phyloP scores from a whole-genome alignment of 305 asterid species.

The Nicotiana rustica region DNA sequence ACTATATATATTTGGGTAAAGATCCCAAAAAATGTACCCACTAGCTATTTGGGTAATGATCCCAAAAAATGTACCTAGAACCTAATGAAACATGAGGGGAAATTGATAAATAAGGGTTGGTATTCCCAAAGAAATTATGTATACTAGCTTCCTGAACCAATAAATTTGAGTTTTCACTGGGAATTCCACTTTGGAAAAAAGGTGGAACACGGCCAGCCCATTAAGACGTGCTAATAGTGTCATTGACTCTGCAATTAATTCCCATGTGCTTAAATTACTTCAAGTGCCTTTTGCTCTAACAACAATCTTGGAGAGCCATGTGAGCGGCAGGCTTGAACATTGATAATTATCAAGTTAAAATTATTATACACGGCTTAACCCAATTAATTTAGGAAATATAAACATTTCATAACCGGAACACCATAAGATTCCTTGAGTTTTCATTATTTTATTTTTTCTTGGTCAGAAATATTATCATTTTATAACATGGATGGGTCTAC shows the following conservation, averaged over 20 bases:
- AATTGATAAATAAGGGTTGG: not conserved
- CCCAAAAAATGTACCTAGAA: too few species aligned
- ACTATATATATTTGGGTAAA: too few species aligned
- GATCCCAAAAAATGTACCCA: too few species aligned
- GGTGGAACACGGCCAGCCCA: not conserved
- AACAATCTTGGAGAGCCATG: constrained; percentile 2
- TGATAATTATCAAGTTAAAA: not conserved
- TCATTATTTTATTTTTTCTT: not conserved
- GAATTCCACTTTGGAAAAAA: not conserved
- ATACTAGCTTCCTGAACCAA: not conserved
- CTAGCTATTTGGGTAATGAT: too few species aligned
- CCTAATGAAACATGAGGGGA: too few species aligned
- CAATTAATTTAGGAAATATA: not conserved
- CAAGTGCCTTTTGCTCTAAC: not conserved
- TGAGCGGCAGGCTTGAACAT: not conserved
- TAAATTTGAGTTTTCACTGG: too few species aligned
- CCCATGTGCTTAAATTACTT: not conserved
- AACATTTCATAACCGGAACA: not conserved
- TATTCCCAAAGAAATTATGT: not conserved
- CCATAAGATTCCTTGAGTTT: not conserved
- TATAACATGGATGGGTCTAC: not conserved
- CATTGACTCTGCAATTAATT: not conserved
- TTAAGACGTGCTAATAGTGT: not conserved
- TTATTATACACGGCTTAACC: not conserved
- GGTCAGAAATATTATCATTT: not conserved